A percentile compares a stretch with the other conserved stretches of the same genome.
Conservation (phyloP, 2,329 filamentous ascomycete genomes). For the Aspergillus aculeatus region DNA sequence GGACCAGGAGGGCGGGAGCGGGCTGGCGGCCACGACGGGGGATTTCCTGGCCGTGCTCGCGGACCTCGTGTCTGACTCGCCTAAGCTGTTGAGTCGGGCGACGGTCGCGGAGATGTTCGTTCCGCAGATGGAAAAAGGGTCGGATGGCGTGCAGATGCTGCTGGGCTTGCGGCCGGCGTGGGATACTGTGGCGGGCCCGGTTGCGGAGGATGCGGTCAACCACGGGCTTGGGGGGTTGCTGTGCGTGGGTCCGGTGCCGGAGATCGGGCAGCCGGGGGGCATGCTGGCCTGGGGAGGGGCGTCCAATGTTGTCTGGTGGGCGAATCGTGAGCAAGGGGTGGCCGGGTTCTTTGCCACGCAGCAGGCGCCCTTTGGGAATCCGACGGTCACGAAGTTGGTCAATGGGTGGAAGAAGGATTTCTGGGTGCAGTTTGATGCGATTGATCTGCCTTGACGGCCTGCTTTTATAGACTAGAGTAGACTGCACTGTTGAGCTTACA, state of each 20-base stretch:
- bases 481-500: too few species aligned
- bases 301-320: constrained; percentile 10
- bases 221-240: constrained; percentile 6
- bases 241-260: not conserved
- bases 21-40: not conserved
- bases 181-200: constrained; percentile 1
- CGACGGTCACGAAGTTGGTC: constrained; percentile 2
- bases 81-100: not conserved
- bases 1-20: constrained; percentile 1
- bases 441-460: not conserved
- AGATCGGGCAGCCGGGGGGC: constrained; percentile 3
- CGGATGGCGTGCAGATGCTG: not conserved
- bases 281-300: constrained; percentile 11
- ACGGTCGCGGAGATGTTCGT: constrained; percentile 7
- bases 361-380: constrained; percentile 11
- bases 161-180: constrained; percentile 3
- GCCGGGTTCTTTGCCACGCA: constrained; percentile 12
- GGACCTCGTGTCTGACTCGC: constrained; percentile 1
- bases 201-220: constrained; percentile 4
- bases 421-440: not conserved
- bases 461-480: too few species aligned
- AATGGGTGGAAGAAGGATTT: constrained; percentile 12
- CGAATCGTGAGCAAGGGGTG: not conserved
- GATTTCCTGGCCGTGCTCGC: constrained; percentile 2
- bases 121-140: not conserved